Base-by-base conservation (phyloP, 208 protist genomes). In the Trypanosoma grayi region DNA sequence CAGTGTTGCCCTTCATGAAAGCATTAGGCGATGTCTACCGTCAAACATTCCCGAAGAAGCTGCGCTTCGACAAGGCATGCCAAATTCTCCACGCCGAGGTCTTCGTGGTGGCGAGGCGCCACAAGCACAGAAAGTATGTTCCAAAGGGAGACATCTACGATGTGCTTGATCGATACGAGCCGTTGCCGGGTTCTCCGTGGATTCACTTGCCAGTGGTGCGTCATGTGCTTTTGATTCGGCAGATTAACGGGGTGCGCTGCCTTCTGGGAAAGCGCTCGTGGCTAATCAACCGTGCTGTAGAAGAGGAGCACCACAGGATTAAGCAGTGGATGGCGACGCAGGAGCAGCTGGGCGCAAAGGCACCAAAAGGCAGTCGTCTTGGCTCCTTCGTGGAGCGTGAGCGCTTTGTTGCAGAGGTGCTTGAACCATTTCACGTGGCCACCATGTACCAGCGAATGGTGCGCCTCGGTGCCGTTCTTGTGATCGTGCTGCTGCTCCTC, bases 81-180 rank as follows among this genome's bases (percentile, higher is more conserved):
- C 84, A 85, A 58, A 82, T 92, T 40, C 73, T 95, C 16, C 88
- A 91, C 65, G 84, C 86, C 1, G 68, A 92, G 55, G 79, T 82
- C 47, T 85, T 79, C 57, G 77, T 78, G 4, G 30, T 95, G 5
- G 60, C 73, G 13, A 62, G 71, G 44, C 84, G 73, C 45, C 74
- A 88, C 60, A 85, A 78, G 51, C 69, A 86, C 67, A 87, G 76
- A 46, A 88, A 88, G 61, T 92, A 92, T 50, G 89, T 95, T 39
- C 78, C 84, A 3, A 75, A 77, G 53, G 36, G 54, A 7, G 80
- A 84, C 9, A 82, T 95, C 27, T 69, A 71, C 31, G 52, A 82
- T 27, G 61, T 93, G 0, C 43, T 95, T 47, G 53, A 81, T 57
- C 54, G 71, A 20, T 93, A 90, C 56, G 59, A 52, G 20, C 59